Evolutionary conservation across 495 filamentous ascomycete species (phyloP), one percentile per base, ranked within the genome.

Genomic region (Lasiosphaeris hirsuta): DNA sequence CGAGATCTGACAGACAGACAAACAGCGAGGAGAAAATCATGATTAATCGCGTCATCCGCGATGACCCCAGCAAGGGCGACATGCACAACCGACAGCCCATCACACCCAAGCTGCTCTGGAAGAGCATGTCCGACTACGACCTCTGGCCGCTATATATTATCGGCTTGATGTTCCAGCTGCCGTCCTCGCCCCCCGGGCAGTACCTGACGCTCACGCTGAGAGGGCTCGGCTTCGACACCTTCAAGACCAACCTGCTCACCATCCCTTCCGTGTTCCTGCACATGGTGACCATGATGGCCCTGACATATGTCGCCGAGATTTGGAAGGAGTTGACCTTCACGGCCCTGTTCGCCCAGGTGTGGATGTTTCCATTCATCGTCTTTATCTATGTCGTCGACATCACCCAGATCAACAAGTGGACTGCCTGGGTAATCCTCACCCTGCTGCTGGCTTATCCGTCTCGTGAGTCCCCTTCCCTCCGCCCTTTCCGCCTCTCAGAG

Each of bases 111-210:
- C 63, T 83, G 8, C 75, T 92, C 8, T 86, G 81, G 77, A 63
- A 83, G 44, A 80, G 80, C 23, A 64, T 92, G 3, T 81, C 73
- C 13, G 89, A 91, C 68, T 88, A 84, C 51, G 85, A 92, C 56
- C 78, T 92, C 62, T 92, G 89, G 81, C 83, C 86, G 1, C 78
- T 90, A 30, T 92, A 90, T 60, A 61, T 84, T 8, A 64, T 91
- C 6, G 88, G 87, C 6, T 54, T 91, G 1, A 73, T 71, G 0
- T 88, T 82, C 72, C 74, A 83, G 58, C 84, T 88, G 19, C 86
- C 87, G 0, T 75, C 74, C 33, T 73, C 77, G 0, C 81, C 85
- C 0, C 77, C 78, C 9, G 74, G 69, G 10, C 74, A 72, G 34
- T 92, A 91, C 57, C 77, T 92, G 33, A 90, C 84, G 4, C 72